Evolutionary conservation across 768 basidiomycete species (phyloP), one percentile per base, ranked within the genome.

Genomic region (Suillus subaureus): DNA sequence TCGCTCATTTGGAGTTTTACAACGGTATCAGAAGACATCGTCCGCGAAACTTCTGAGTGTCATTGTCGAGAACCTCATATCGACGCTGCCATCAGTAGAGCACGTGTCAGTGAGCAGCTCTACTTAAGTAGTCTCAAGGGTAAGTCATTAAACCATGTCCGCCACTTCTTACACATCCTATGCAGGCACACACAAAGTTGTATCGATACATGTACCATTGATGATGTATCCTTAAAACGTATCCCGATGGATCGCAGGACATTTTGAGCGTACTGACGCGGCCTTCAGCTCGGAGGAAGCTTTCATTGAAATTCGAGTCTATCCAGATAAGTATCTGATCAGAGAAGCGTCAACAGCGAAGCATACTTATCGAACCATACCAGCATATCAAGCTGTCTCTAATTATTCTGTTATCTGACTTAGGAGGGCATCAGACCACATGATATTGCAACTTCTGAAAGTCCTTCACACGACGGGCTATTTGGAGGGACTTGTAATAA

Each of bases 11-110:
- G 79, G 74, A 18, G 77, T 96, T 65, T 75, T 92, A 64, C 77
- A 81, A 64, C 79, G 82, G 69, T 97, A 97, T 75, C 69, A 80
- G 71, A 77, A 76, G 70, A 97, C 95, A 37, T 78, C 88, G 15
- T 91, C 93, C 2, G 85, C 86, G 49, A 84, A 82, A 74, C 74
- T 95, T 26, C 95, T 97, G 77, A 74, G 78, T 69, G 77, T 73
- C 16, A 90, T 97, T 64, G 80, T 84, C 37, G 79, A 79, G 54
- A 78, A 80, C 23, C 69, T 87, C 15, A 67, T 83, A n/a, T 72
- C 73, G 62, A 70, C 69, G 39, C 40, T 84, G 55, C 66, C 65
- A 1, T 45, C 62, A 7, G 64, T 72, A 39, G 71, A 67, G 40
- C 63, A 62, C 33, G 40, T 31, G n/a, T 26, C 54, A 7, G 43